phyloP scores from a whole-genome alignment of 2,329 filamentous ascomycete species.

The Akanthomyces uredinophilus region DNA sequence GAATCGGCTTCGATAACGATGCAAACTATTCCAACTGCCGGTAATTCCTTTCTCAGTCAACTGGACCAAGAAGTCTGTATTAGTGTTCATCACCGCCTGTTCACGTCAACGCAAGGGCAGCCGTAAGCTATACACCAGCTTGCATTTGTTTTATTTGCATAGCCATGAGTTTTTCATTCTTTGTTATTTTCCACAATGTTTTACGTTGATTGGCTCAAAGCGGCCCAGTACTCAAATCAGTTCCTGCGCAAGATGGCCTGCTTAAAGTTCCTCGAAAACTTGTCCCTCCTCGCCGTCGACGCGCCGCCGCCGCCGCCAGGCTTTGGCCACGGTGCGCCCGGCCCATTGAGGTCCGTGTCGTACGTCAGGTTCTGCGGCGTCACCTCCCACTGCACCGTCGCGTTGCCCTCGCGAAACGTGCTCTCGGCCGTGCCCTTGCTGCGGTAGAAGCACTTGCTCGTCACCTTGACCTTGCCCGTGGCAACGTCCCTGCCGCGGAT shows the following conservation, averaged over 20 bases:
- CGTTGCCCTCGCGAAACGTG: neutral
- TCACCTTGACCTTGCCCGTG: conserved; percentile 46
- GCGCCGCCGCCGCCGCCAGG: no score
- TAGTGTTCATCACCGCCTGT: no score
- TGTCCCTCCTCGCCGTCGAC: neutral
- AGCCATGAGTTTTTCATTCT: no score
- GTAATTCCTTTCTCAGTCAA: no score
- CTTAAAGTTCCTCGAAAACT: neutral
- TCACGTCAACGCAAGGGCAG: neutral
- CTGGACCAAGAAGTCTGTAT: no score
- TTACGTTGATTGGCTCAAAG: no score
- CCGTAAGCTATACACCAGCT: neutral
- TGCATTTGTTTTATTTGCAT: neutral
- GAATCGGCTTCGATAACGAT: no score
- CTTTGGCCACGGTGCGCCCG: neutral
- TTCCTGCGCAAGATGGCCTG: no score
- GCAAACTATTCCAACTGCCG: no score
- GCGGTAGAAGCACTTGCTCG: conserved; percentile 27
- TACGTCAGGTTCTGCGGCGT: neutral
- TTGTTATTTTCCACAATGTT: no score
- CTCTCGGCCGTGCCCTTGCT: neutral
- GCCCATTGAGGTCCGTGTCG: neutral
- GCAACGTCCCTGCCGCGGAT: conserved; percentile 49
- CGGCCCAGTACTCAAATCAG: no score
- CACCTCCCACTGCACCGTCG: neutral